Percentiles rank a stretch among this genome's conserved stretches.
Evolutionary conservation across 257 asterid genomes (phyloP).

Genomic region (Jacaranda mimosifolia): DNA sequence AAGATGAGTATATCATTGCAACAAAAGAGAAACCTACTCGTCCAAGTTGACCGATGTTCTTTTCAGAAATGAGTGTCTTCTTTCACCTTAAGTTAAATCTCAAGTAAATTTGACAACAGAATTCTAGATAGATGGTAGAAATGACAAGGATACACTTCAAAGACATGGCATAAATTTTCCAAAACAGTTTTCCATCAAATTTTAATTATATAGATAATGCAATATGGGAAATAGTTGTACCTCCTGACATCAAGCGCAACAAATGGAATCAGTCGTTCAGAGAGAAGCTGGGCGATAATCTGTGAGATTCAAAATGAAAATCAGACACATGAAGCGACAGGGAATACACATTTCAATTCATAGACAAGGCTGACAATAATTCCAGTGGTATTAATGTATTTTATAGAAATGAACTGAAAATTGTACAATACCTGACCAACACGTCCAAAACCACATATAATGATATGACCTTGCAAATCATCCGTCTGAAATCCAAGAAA

Average conservation of each 20-base stretch:
- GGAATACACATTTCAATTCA: background rate
- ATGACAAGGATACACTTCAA: conserved; percentile 6
- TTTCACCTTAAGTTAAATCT: conserved; percentile 5
- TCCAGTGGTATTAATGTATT: conserved; percentile 1
- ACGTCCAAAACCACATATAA: conserved; percentile 98
- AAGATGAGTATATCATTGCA: conserved; percentile 26
- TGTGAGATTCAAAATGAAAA: conserved; percentile 47
- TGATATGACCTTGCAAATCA: conserved; percentile 98
- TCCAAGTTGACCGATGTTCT: conserved; percentile 20
- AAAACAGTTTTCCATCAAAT: background rate
- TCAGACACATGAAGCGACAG: conserved; percentile 9
- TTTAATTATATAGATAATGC: conserved; percentile 5
- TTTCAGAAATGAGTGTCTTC: conserved; percentile 6
- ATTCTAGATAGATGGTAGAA: background rate
- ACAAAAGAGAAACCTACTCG: conserved; percentile 5
- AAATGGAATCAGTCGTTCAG: conserved; percentile 97
- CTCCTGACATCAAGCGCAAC: conserved; percentile 99
- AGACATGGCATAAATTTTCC: conserved; percentile 8
- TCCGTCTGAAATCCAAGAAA: conserved; percentile 74
- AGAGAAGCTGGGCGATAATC: conserved; percentile 99
- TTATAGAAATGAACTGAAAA: conserved; percentile 17
- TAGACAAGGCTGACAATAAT: conserved; percentile 20
- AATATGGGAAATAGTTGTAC: conserved; percentile 46
- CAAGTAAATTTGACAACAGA: conserved; percentile 12
- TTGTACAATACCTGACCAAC: conserved; percentile 88